phyloP scores from a whole-genome alignment of 805 yeast genomes.

The Wickerhamomyces pijperi region DNA sequence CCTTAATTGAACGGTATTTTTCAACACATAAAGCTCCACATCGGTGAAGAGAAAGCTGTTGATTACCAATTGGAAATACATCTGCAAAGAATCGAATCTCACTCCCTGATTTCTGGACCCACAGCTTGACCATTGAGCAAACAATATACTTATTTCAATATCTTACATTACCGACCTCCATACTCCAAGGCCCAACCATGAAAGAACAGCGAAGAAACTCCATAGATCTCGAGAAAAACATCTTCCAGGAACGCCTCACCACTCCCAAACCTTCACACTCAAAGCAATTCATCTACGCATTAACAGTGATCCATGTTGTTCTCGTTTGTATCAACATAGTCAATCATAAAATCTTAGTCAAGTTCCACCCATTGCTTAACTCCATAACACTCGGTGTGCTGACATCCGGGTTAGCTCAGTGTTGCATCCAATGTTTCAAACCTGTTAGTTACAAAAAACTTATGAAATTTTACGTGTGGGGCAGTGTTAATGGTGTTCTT shows the following conservation, averaged over 20 bases:
- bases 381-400: constrained; percentile 15
- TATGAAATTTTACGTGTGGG: constrained; percentile 47
- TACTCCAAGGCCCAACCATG: too few species aligned
- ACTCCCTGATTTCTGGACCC: too few species aligned
- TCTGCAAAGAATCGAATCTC: too few species aligned
- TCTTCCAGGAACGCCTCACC: background rate
- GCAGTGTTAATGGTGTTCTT: constrained; percentile 44
- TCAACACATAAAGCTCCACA: too few species aligned
- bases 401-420: constrained; percentile 15
- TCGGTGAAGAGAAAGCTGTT: too few species aligned
- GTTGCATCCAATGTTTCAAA: constrained; percentile 14
- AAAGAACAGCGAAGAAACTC: background rate
- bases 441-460: constrained; percentile 11
- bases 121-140: too few species aligned
- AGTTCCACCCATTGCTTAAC: constrained; percentile 14
- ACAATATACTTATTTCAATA: too few species aligned
- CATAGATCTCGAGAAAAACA: background rate
- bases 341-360: background rate
- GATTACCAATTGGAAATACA: too few species aligned
- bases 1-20: too few species aligned
- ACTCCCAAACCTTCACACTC: background rate
- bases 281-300: background rate
- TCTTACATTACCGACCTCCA: too few species aligned
- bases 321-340: background rate
- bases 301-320: background rate